Percentiles rank a stretch among this genome's conserved stretches.
These are phyloP conservation scores for Botrytis deweyae DNA, from an alignment of 2,329 filamentous ascomycete species.

Conservation along the genomic window DNA sequence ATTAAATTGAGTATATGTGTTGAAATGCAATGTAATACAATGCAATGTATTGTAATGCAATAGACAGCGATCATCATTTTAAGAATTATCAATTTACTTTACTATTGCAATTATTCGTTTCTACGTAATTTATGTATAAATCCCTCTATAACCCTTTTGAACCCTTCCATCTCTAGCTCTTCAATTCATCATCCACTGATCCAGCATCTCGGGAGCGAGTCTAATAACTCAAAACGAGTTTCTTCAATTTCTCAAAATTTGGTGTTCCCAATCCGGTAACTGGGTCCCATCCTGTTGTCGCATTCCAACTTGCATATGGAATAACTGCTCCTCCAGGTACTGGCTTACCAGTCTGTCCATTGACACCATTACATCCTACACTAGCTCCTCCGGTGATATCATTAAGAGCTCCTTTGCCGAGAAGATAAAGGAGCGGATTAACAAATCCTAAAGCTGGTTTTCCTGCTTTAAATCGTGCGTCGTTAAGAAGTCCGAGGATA, in stretches of 20 bases:
- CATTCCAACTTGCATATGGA: slow-evolving; percentile 32
- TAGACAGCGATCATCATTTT: neutral
- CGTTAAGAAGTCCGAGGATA: slow-evolving; percentile 61
- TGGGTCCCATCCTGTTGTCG: slow-evolving; percentile 40
- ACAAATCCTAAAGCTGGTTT: slow-evolving; percentile 45
- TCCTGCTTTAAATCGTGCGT: slow-evolving; percentile 53
- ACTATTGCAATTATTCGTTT: neutral
- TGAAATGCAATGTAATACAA: no score
- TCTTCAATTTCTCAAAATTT: slow-evolving; percentile 29
- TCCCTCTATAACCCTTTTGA: no score
- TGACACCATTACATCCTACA: slow-evolving; percentile 40
- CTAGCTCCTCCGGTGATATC: slow-evolving; percentile 43
- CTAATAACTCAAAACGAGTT: slow-evolving; percentile 22
- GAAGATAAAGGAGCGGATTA: slow-evolving; percentile 44
- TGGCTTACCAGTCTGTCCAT: slow-evolving; percentile 20
- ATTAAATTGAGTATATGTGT: no score
- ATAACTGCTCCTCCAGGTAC: slow-evolving; percentile 25
- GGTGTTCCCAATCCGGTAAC: slow-evolving; percentile 43
- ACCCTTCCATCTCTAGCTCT: neutral
- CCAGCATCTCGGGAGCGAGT: rapidly evolving
- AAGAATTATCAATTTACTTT: neutral
- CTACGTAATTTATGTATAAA: neutral
- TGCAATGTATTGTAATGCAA: neutral
- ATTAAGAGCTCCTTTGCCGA: slow-evolving; percentile 39
- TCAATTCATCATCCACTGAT: neutral